Conservation (phyloP, 306 rosid genomes). For the Alnus rubra region DNA sequence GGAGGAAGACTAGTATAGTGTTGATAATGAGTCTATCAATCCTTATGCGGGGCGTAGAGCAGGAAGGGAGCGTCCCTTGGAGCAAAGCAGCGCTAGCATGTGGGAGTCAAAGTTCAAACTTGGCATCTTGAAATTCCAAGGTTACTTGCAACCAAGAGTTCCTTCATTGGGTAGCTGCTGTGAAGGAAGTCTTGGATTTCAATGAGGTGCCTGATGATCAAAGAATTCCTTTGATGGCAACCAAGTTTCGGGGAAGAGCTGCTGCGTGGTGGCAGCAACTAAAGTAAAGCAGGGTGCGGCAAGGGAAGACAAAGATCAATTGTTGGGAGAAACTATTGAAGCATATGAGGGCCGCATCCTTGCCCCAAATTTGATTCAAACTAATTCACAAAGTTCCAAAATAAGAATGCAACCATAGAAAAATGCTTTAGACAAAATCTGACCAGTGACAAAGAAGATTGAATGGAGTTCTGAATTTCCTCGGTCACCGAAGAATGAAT, state of each 20-base stretch:
- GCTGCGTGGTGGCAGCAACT: background rate
- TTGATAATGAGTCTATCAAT: too few species aligned
- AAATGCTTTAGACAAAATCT: slow-evolving; percentile 23
- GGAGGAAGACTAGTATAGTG: too few species aligned
- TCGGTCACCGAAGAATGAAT: slow-evolving; percentile 40
- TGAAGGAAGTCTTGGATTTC: background rate
- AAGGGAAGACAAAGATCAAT: too few species aligned
- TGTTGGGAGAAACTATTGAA: too few species aligned
- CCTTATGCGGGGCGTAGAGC: too few species aligned
- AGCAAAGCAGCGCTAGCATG: too few species aligned
- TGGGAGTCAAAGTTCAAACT: too few species aligned
- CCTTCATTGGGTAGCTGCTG: background rate
- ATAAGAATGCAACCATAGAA: background rate
- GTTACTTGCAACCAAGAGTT: too few species aligned
- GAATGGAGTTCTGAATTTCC: slow-evolving; percentile 61
- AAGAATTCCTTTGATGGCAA: background rate
- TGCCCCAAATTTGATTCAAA: background rate
- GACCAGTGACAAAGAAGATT: slow-evolving; percentile 58
- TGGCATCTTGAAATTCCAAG: too few species aligned
- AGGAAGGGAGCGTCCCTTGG: too few species aligned
- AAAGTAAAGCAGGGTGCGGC: too few species aligned
- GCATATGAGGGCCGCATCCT: too few species aligned
- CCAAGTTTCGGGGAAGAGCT: background rate
- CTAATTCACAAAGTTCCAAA: background rate
- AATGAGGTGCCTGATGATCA: background rate